These are phyloP conservation scores for Penicillium polonicum DNA, from an alignment of 2,329 filamentous ascomycete genomes.

Conservation along the genomic window DNA sequence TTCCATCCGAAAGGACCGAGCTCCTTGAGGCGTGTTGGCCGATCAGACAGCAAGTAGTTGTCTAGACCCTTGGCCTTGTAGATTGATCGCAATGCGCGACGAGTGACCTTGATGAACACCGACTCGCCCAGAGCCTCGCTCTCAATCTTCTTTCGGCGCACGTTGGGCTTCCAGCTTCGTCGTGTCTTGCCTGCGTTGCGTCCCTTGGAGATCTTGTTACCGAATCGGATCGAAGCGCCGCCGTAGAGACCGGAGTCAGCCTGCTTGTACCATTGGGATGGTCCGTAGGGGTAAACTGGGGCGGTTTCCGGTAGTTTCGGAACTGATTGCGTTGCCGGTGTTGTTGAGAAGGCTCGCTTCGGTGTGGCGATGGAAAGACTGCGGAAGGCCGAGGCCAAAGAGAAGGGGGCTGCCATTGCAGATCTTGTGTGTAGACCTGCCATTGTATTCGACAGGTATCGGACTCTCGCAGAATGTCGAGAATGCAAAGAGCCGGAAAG, in stretches of 20 bases:
- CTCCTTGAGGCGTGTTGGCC: constrained; percentile 74
- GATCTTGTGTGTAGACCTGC: constrained; percentile 32
- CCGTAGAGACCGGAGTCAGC: constrained; percentile 51
- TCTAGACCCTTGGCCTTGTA: constrained; percentile 86
- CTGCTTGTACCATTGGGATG: constrained; percentile 46
- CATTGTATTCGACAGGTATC: constrained; percentile 27
- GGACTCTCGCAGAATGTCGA: neutral
- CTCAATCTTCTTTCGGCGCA: constrained; percentile 48
- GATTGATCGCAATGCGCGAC: constrained; percentile 56
- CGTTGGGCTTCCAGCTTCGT: constrained; percentile 51
- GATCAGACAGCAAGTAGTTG: constrained; percentile 82
- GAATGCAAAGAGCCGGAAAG: neutral
- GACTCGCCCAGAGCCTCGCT: constrained; percentile 45
- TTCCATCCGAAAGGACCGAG: constrained; percentile 88
- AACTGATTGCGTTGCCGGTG: constrained; percentile 32
- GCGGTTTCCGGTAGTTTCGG: constrained; percentile 38
- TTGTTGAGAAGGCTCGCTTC: constrained; percentile 42
- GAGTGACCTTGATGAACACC: constrained; percentile 48
- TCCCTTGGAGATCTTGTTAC: constrained; percentile 52
- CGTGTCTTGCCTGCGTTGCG: constrained; percentile 51
- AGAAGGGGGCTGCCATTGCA: constrained; percentile 34
- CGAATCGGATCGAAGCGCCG: constrained; percentile 47
- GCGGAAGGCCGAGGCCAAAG: constrained; percentile 41
- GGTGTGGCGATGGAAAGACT: constrained; percentile 39
- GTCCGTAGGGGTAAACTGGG: constrained; percentile 49